phyloP scores from a whole-genome alignment of 768 basidiomycete genomes.

The Podaxis sp. region DNA sequence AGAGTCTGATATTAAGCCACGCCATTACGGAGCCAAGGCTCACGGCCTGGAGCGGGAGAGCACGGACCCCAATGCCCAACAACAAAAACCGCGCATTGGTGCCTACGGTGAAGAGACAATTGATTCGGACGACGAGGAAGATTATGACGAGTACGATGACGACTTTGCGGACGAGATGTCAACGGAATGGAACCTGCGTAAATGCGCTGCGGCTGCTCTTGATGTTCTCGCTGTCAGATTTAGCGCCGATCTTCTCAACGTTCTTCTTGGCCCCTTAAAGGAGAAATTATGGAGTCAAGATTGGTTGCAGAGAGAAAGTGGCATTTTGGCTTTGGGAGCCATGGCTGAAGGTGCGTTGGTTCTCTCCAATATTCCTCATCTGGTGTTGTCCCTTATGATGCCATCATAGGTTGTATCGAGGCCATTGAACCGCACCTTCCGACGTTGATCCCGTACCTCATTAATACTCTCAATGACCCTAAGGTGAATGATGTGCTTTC shows the following conservation, averaged over 20 bases:
- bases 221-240: conserved; percentile 96
- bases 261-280: conserved; percentile 85
- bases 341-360: conserved; percentile 87
- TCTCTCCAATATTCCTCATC: background rate
- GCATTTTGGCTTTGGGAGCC: conserved; percentile 92
- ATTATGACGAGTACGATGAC: conserved; percentile 81
- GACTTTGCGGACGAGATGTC: conserved; percentile 96
- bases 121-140: conserved; percentile 85
- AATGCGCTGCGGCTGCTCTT: conserved; percentile 95
- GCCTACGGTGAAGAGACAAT: conserved; percentile 80
- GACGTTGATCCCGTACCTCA: conserved; percentile 89
- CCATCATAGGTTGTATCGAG: conserved; percentile 82
- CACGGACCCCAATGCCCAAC: conserved; percentile 27
- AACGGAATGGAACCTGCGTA: conserved; percentile 97
- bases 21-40: conserved; percentile 81
- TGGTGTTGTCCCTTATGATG: conserved; percentile 6
- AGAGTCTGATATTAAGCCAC: conserved; percentile 94
- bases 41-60: conserved; percentile 81
- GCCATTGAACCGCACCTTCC: conserved; percentile 92
- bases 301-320: conserved; percentile 94
- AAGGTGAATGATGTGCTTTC: conserved; percentile 55
- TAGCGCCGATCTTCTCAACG: conserved; percentile 81
- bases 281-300: conserved; percentile 89
- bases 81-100: conserved; percentile 40
- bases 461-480: conserved; percentile 84